Evolutionary conservation across 192 early-diverging fungal species (phyloP).

Genomic region (Mortierella claussenii): DNA sequence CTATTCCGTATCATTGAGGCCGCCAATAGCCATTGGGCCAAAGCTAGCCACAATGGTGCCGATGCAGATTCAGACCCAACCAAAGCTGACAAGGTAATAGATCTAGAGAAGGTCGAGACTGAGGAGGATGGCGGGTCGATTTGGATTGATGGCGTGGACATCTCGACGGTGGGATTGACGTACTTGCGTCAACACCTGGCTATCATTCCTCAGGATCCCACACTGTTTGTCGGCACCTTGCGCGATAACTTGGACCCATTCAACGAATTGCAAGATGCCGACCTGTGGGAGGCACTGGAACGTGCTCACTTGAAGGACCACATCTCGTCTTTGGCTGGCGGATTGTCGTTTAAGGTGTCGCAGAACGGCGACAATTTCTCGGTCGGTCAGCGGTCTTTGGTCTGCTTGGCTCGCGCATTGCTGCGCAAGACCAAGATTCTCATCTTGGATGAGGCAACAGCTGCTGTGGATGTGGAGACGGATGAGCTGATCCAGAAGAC

Average conservation of each 20-base stretch:
- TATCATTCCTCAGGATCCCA: constrained; percentile 91
- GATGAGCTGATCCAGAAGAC: constrained; percentile 89
- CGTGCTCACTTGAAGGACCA: constrained; percentile 60
- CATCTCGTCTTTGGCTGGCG: constrained; percentile 36
- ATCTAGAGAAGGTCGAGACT: constrained; percentile 32
- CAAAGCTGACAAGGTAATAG: constrained; percentile 15
- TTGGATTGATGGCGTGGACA: constrained; percentile 78
- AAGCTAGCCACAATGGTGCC: constrained; percentile 31
- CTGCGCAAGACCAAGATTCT: constrained; percentile 64
- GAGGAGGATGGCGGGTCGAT: constrained; percentile 69
- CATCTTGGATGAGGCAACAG: constrained; percentile 59
- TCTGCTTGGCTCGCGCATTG: constrained; percentile 65
- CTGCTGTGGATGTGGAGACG: constrained; percentile 85
- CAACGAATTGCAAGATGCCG: constrained; percentile 66
- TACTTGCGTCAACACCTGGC: constrained; percentile 72
- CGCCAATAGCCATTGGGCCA: constrained; percentile 43
- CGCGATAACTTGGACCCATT: constrained; percentile 69
- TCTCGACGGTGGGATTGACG: constrained; percentile 67
- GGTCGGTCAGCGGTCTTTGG: constrained; percentile 59
- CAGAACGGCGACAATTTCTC: constrained; percentile 66
- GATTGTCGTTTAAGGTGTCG: constrained; percentile 44
- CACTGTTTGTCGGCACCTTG: constrained; percentile 67
- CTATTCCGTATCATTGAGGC: constrained; percentile 60
- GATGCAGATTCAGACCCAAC: constrained; percentile 19
- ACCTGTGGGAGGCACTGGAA: constrained; percentile 78